Conservation (phyloP, 345 rosid genomes). For the Ceriops tagal region DNA sequence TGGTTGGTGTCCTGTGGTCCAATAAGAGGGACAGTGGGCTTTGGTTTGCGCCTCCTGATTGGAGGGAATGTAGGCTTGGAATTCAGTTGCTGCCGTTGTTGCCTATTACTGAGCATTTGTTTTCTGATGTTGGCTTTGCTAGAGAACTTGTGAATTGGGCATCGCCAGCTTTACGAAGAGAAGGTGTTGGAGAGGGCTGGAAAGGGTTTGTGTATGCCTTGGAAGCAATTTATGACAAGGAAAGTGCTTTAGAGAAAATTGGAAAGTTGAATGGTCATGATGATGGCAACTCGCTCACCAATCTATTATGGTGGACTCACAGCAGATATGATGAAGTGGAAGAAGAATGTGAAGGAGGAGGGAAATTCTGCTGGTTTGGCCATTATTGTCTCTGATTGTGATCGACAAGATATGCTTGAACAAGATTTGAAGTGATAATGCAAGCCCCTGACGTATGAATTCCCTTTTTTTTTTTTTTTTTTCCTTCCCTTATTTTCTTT, state of each 20-base stretch:
- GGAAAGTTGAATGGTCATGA: constrained; percentile 50
- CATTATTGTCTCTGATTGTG: constrained; percentile 56
- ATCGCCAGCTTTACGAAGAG: constrained; percentile 60
- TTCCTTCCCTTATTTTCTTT: too few species aligned
- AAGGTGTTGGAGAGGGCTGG: constrained; percentile 85
- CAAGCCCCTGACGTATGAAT: too few species aligned
- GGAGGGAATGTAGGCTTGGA: constrained; percentile 83
- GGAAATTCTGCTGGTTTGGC: constrained; percentile 66
- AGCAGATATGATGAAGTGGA: constrained; percentile 49
- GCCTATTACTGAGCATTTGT: constrained; percentile 68
- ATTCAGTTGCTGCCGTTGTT: constrained; percentile 74
- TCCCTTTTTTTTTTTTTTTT: too few species aligned
- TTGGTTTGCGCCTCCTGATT: constrained; percentile 81
- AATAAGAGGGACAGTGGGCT: constrained; percentile 87
- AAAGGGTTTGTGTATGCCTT: constrained; percentile 82
- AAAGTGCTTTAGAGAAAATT: constrained; percentile 59
- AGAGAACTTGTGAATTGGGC: constrained; percentile 82
- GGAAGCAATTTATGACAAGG: constrained; percentile 67
- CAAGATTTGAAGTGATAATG: neutral
- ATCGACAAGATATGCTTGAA: neutral
- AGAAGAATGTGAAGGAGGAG: constrained; percentile 36
- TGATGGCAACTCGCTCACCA: constrained; percentile 75
- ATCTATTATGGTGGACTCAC: constrained; percentile 91
- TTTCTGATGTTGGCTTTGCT: constrained; percentile 54
- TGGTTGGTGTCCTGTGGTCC: constrained; percentile 84